Evolutionary conservation across 2,329 filamentous ascomycete species (phyloP).

Genomic region (Fusarium sp.): DNA sequence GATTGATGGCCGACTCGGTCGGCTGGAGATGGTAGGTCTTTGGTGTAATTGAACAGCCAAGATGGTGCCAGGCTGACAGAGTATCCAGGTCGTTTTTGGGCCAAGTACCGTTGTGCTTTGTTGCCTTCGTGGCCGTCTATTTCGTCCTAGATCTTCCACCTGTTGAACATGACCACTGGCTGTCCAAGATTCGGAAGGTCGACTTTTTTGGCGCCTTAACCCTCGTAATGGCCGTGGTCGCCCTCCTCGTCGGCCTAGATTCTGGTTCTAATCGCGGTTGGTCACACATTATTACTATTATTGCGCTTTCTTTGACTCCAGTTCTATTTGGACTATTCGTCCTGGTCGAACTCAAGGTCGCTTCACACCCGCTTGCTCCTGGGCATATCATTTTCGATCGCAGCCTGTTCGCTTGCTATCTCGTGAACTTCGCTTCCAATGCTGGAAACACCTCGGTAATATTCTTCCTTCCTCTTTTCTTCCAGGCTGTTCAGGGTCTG

Average conservation of each 20-base stretch:
- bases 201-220: constrained; percentile 78
- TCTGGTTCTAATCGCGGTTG: constrained; percentile 78
- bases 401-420: constrained; percentile 73
- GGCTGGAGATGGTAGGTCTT: constrained; percentile 76
- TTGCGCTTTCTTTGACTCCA: constrained; percentile 65
- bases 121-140: constrained; percentile 73
- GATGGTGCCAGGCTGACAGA: background rate
- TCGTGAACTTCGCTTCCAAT: constrained; percentile 78
- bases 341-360: constrained; percentile 74
- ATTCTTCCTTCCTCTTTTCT: constrained; percentile 83
- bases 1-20: constrained; percentile 76
- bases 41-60: background rate
- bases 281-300: constrained; percentile 67
- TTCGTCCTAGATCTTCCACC: constrained; percentile 73
- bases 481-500: constrained; percentile 76
- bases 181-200: constrained; percentile 71
- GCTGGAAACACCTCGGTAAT: constrained; percentile 66
- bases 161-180: constrained; percentile 69
- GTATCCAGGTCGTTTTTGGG: constrained; percentile 71
- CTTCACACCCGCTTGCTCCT: constrained; percentile 78
- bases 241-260: constrained; percentile 76
- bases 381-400: constrained; percentile 77
- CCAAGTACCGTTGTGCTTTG: constrained; percentile 74
- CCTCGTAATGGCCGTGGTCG: constrained; percentile 73
- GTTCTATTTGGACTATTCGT: constrained; percentile 74